These are phyloP conservation scores for Penicillium sp. DNA, from an alignment of 2,329 filamentous ascomycete genomes.

Conservation along the genomic window DNA sequence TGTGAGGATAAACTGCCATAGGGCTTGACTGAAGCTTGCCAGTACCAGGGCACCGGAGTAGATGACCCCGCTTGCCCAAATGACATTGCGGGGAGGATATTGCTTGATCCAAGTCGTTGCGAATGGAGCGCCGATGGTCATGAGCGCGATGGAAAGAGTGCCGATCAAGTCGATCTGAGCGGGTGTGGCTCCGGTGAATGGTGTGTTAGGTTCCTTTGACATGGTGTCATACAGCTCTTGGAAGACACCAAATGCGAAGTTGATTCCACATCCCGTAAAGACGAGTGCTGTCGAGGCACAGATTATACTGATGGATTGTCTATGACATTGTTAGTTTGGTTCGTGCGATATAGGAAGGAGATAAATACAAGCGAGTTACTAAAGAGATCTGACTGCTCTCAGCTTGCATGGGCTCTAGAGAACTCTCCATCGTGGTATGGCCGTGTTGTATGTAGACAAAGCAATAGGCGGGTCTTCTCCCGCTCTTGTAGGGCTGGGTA, in stretches of 20 bases:
- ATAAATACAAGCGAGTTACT: background rate
- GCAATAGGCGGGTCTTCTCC: background rate
- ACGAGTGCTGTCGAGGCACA: slow-evolving; percentile 24
- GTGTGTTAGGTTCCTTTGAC: slow-evolving; percentile 26
- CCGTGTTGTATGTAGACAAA: background rate
- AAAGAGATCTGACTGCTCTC: background rate
- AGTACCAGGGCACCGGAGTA: slow-evolving; percentile 31
- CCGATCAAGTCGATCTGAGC: slow-evolving; percentile 44
- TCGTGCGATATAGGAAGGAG: background rate
- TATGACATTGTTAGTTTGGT: background rate
- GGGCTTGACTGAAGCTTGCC: slow-evolving; percentile 33
- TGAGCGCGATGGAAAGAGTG: slow-evolving; percentile 37
- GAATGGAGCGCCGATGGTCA: slow-evolving; percentile 39
- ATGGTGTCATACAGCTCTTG: slow-evolving; percentile 42
- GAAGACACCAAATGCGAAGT: slow-evolving; percentile 45
- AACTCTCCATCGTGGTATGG: background rate
- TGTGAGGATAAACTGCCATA: slow-evolving; percentile 36
- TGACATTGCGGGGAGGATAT: slow-evolving; percentile 34
- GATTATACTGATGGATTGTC: slow-evolving; percentile 14
- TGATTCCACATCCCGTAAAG: slow-evolving; percentile 40
- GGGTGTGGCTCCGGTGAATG: slow-evolving; percentile 38
- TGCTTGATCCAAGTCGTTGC: slow-evolving; percentile 36
- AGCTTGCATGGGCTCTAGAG: slow-evolving; percentile 5
- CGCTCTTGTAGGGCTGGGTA: background rate
- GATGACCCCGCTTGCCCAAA: slow-evolving; percentile 30